Percentiles rank a stretch among this genome's conserved stretches.
Conservation (phyloP, 805 yeast species). For the Ascoidea asiatica region DNA sequence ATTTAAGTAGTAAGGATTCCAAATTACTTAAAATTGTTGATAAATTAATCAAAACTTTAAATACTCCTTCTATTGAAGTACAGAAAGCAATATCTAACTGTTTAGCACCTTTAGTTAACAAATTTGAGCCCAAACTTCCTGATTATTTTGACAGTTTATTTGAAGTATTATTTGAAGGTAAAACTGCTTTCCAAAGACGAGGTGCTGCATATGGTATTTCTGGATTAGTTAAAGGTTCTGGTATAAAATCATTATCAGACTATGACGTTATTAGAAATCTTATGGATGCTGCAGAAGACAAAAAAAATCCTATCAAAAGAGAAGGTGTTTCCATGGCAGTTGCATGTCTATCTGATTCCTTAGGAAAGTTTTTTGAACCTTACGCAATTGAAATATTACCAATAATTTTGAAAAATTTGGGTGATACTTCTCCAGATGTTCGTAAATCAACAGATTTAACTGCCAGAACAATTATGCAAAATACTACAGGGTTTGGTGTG, state of each 20-base stretch:
- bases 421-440: slow-evolving; percentile 77
- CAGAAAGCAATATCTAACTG: slow-evolving; percentile 81
- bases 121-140: slow-evolving; percentile 36
- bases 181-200: slow-evolving; percentile 41
- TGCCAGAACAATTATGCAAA: slow-evolving; percentile 76
- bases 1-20: slow-evolving; percentile 51
- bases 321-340: slow-evolving; percentile 84
- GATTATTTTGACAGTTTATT: slow-evolving; percentile 45
- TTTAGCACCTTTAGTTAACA: slow-evolving; percentile 66
- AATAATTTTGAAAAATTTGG: slow-evolving; percentile 62
- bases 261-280: slow-evolving; percentile 66
- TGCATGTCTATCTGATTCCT: slow-evolving; percentile 66
- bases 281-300: slow-evolving; percentile 78
- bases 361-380: slow-evolving; percentile 81
- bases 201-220: slow-evolving; percentile 97
- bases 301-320: slow-evolving; percentile 55
- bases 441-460: slow-evolving; percentile 83
- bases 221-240: slow-evolving; percentile 84
- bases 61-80: slow-evolving; percentile 81
- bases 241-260: slow-evolving; percentile 63
- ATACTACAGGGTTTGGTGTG: slow-evolving; percentile 87
- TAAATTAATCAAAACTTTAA: slow-evolving; percentile 59
- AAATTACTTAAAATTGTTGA: slow-evolving; percentile 53
- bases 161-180: slow-evolving; percentile 42
- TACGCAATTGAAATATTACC: slow-evolving; percentile 86